Conservation (phyloP, 352 stramenopile genomes). For the Pythium grandisporangium region DNA sequence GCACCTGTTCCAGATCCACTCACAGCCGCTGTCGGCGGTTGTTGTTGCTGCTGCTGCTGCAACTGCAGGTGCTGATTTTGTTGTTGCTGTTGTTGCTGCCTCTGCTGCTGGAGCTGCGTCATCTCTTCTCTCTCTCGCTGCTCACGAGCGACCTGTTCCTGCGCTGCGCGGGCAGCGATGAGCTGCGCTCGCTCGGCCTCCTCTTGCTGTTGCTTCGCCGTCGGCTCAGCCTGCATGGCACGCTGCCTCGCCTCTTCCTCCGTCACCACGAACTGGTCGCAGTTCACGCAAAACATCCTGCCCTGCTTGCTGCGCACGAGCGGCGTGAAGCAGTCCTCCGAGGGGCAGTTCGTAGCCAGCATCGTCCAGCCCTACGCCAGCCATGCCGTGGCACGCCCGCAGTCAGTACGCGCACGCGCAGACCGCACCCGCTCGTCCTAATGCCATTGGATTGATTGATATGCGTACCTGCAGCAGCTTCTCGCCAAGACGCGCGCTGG, state of each 20-base stretch:
- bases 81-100: constrained; percentile 21
- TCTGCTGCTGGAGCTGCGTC: constrained; percentile 11
- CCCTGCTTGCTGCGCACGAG: constrained; percentile 72
- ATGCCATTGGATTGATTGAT: no score
- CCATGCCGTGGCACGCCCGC: no score
- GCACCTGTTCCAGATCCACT: no score
- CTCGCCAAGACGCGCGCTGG: constrained; percentile 63
- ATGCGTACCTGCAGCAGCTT: constrained; percentile 71
- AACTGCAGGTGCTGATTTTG: constrained; percentile 12
- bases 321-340: constrained; percentile 65
- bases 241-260: constrained; percentile 59
- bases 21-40: no score
- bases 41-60: constrained; percentile 1
- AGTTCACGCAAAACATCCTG: constrained; percentile 75
- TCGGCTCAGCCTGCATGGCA: constrained; percentile 30
- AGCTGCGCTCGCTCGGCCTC: constrained; percentile 24
- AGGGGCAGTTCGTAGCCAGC: constrained; percentile 53
- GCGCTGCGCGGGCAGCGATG: constrained; percentile 12
- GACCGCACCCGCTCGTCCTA: no score
- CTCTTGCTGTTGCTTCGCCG: constrained; percentile 37
- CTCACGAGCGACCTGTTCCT: constrained; percentile 18
- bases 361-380: constrained; percentile 62
- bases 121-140: constrained; percentile 11
- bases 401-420: no score
- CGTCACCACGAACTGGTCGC: constrained; percentile 62